These are phyloP conservation scores for Phlegmacium glaucopus DNA, from an alignment of 768 basidiomycete genomes.

Conservation along the genomic window DNA sequence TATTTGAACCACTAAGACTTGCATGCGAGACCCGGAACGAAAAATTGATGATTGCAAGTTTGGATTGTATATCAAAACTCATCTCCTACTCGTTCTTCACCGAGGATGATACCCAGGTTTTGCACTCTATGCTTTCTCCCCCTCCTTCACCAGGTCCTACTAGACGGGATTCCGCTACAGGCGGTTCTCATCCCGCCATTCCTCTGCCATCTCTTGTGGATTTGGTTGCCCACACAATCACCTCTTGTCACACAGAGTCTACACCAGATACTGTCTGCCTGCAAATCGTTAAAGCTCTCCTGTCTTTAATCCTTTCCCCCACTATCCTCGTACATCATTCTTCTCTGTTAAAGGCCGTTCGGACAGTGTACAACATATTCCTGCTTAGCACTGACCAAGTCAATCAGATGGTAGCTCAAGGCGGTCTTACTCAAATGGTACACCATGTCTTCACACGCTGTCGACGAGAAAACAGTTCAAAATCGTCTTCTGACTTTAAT, in stretches of 20 bases:
- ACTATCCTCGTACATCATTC: conserved; percentile 93
- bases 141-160: conserved; percentile 66
- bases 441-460: conserved; percentile 93
- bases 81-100: conserved; percentile 97
- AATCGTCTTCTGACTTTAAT: conserved; percentile 7
- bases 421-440: conserved; percentile 96
- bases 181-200: conserved; percentile 43
- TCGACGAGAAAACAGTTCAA: conserved; percentile 31
- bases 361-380: conserved; percentile 98
- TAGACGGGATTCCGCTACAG: conserved; percentile 36
- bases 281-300: conserved; percentile 94
- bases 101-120: conserved; percentile 46
- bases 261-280: conserved; percentile 90
- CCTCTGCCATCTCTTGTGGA: conserved; percentile 82
- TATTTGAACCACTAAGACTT: conserved; percentile 93
- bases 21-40: conserved; percentile 95
- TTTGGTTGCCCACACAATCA: conserved; percentile 91
- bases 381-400: conserved; percentile 85
- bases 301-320: conserved; percentile 84
- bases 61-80: conserved; percentile 97
- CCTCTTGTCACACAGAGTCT: conserved; percentile 83
- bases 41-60: conserved; percentile 91
- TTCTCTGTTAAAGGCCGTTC: conserved; percentile 89
- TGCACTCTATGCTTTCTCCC: conserved; percentile 59
- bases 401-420: conserved; percentile 98